phyloP scores from a whole-genome alignment of 345 rosid species.

The Corymbia maculata region DNA sequence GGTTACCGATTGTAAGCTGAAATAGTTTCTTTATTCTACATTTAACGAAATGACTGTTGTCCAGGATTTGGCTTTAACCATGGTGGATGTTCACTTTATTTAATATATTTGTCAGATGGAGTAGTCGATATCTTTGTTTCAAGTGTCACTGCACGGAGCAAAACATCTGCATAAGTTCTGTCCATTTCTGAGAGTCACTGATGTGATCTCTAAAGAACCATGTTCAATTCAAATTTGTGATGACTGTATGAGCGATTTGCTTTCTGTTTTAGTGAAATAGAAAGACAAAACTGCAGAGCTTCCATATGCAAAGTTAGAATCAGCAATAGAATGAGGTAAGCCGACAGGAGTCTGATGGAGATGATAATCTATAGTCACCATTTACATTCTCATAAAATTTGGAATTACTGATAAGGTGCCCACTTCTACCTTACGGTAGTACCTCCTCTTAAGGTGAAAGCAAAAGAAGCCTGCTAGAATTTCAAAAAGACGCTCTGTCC shows the following conservation, averaged over 20 bases:
- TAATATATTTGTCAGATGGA: not conserved
- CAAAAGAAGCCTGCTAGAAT: not conserved
- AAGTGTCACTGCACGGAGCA: not conserved
- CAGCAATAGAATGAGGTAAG: not conserved
- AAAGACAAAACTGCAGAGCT: not conserved
- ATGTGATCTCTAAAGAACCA: not conserved
- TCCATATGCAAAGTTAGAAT: not conserved
- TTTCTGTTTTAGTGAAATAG: not conserved
- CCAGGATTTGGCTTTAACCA: not conserved
- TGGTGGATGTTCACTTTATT: not conserved
- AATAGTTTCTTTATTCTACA: not conserved
- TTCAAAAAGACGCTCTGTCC: not conserved
- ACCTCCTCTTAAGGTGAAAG: not conserved
- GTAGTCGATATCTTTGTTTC: not conserved
- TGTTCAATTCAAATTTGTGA: not conserved
- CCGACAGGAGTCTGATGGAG: not conserved
- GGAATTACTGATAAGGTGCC: not conserved
- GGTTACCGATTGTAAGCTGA: not conserved
- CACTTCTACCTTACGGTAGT: fast-evolving
- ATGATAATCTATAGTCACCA: not conserved
- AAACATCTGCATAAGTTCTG: not conserved
- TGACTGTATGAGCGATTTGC: not conserved
- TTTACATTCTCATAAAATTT: not conserved
- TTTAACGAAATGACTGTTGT: not conserved
- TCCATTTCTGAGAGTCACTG: not conserved